Evolutionary conservation across 257 asterid species (phyloP), one percentile per base, ranked within the genome.

Genomic region (Petrea volubilis): DNA sequence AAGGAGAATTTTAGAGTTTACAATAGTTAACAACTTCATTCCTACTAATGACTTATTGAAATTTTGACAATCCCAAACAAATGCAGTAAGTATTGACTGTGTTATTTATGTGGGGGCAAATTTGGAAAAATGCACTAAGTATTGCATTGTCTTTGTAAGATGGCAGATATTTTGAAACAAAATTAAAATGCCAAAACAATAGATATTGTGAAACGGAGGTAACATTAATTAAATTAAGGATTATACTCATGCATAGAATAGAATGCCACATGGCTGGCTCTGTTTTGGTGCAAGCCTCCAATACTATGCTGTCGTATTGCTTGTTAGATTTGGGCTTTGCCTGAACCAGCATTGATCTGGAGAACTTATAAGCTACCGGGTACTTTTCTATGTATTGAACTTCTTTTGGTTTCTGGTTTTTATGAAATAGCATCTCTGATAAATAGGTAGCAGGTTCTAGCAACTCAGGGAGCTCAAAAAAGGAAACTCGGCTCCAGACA

Each of bases 391-490:
- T 14, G 24, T 47, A 47, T 15, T 31, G 38, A 31, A 60, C 5
- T 38, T 72, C 28, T 29, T 38, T 56, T 28, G 52, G 31, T 59
- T 75, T 49, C 74, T 50, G 67, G 64, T 68, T 33, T 52, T 75
- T 63, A 46, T 52, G 24, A 51, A 52, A 63, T 49, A 64, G 56
- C 46, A 33, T 78, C 56, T 83, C 57, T 75, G 77, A 60, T 75
- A 60, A 81, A 72, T 89, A 84, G 91, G 88, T 63, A 77, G 56
- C 76, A 64, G 84, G 74, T 72, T 61, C 82, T 68, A 75, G 74
- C 64, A 62, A 74, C 78, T 44, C 70, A 63, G 77, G 61, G 49
- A 75, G 78, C 66, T 66, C 80, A 41, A 60, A 71, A 34, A 21
- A 68, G 69, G 93, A 86, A 73, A 69, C 43, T 63, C 75, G 78